Evolutionary conservation across 1,139 yeast genomes (phyloP).

Genomic region (Candida tetrigidarum): DNA sequence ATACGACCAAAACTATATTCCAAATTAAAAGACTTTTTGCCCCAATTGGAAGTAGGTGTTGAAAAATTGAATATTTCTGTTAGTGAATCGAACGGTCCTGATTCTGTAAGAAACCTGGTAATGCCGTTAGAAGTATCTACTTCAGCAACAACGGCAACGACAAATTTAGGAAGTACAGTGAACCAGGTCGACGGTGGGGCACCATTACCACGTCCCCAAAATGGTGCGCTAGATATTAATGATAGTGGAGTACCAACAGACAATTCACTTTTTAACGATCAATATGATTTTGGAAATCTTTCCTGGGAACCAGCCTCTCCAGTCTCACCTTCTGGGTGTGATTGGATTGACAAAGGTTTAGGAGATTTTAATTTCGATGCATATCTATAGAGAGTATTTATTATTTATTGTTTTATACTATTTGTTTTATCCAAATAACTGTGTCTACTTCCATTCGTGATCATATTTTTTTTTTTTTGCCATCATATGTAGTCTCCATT

Average conservation of each 20-base stretch:
- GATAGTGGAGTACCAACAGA: conserved; percentile 2
- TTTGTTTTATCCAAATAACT: not conserved
- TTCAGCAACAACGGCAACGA: conserved; percentile 4
- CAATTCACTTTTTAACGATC: conserved; percentile 1
- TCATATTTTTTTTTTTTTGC: not conserved
- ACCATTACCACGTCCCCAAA: not conserved
- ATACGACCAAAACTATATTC: conserved; percentile 32
- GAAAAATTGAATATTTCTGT: conserved; percentile 13
- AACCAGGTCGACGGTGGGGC: not conserved
- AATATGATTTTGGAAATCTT: conserved; percentile 7
- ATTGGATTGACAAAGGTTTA: conserved; percentile 51
- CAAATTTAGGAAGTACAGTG: not conserved
- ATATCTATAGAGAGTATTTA: conserved; percentile 10
- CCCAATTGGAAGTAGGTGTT: conserved; percentile 18
- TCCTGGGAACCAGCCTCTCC: conserved; percentile 30
- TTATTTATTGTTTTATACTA: not conserved
- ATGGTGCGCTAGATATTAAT: conserved; percentile 3
- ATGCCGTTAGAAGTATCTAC: conserved; percentile 3
- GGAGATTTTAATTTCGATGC: conserved; percentile 19
- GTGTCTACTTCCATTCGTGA: too few species aligned
- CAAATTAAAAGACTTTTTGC: conserved; percentile 24
- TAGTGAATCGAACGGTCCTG: conserved; percentile 3
- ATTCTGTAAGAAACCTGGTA: conserved; percentile 10
- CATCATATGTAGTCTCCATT: not conserved
- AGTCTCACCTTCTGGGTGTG: conserved; percentile 53